Base-by-base conservation (phyloP, 129 eudicot species). In the Calendula officinalis region DNA sequence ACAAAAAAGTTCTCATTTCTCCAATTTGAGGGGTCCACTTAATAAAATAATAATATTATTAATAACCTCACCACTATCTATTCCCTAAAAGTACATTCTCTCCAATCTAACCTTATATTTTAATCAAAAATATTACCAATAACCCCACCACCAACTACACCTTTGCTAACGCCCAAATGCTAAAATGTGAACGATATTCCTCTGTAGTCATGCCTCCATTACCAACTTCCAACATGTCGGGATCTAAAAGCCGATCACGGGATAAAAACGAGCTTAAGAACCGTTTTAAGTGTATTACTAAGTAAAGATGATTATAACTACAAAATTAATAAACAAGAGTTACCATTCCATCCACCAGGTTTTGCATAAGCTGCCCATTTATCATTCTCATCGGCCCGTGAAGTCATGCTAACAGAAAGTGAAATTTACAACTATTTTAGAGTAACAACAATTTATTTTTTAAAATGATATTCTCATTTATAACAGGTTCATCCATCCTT, bases 291-390 rank as follows among this genome's bases (percentile, higher is more conserved):
- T 40, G 7, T 16, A 36, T n/a, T 3, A 5, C 8, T 4, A 13
- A 4, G 22, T 22, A 11, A 8, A 4, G 7, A 10, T 1, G 5
- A 22, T 8, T 9, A 44, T 14, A 12, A 40, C 0, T 16, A 40
- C 5, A 17, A 58, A 6, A 1, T 5, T 2, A 14, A 27, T 15
- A 32, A 32, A 49, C 3, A 0, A 0, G 7, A 35, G 49, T 40
- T 80, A 91, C 98, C 98, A 38, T 91, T 91, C 96, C 96, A 91
- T 68, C 90, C 96, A 3, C 98, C 98, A 2, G 98, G 96, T 12
- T 78, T 88, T 3, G 96, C 98, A 47, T 82, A 85, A 1, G 81
- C 63, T 10, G 98, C 96, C 98, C 98, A 91, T 69, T 56, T 44
- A 69, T 91, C 91, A 37, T 91, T 91, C 45, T 62, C 59, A 67